Percentiles rank a stretch among this genome's conserved stretches.
These are phyloP conservation scores for Anisogramma anomala DNA, from an alignment of 2,329 filamentous ascomycete species.

Conservation along the genomic window DNA sequence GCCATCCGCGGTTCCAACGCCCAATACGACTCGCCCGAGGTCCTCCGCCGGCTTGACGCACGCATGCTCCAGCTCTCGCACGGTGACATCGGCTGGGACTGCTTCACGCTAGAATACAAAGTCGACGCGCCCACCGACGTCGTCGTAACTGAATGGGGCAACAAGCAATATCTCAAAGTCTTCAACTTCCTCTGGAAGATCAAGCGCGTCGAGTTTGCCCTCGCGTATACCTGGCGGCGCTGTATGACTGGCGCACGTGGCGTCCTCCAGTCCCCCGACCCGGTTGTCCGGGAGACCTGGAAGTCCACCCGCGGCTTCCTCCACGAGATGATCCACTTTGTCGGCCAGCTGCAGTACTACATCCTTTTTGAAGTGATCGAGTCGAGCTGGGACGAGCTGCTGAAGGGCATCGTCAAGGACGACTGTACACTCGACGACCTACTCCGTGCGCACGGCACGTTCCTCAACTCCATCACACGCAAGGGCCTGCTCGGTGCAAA, in stretches of 20 bases:
- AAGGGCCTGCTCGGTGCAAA: slow-evolving; percentile 83
- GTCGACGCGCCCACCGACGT: slow-evolving; percentile 95
- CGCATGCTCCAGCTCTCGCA: slow-evolving; percentile 95
- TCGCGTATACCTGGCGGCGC: slow-evolving; percentile 82
- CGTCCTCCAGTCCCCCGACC: slow-evolving; percentile 67
- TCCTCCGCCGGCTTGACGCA: slow-evolving; percentile 84
- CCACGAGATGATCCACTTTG: slow-evolving; percentile 97
- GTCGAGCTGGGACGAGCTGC: slow-evolving; percentile 83
- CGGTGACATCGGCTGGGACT: slow-evolving; percentile 97
- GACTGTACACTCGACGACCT: slow-evolving; percentile 90
- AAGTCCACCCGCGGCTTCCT: slow-evolving; percentile 79
- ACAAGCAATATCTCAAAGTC: slow-evolving; percentile 92
- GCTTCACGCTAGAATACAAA: slow-evolving; percentile 97
- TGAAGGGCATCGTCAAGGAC: slow-evolving; percentile 69
- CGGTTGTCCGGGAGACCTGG: slow-evolving; percentile 66
- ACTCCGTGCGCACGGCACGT: slow-evolving; percentile 80
- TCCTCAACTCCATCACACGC: slow-evolving; percentile 87
- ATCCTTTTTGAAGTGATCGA: slow-evolving; percentile 98
- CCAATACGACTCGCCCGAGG: slow-evolving; percentile 86
- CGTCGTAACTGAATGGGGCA: slow-evolving; percentile 90
- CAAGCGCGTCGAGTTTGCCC: slow-evolving; percentile 91
- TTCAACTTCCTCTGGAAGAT: slow-evolving; percentile 99
- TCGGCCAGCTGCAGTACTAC: slow-evolving; percentile 95
- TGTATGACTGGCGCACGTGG: slow-evolving; percentile 91
- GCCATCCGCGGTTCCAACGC: slow-evolving; percentile 95